Percentiles rank a stretch among this genome's conserved stretches.
Evolutionary conservation across 441 rosid species (phyloP).

Genomic region (Pelargonium citronellum): DNA sequence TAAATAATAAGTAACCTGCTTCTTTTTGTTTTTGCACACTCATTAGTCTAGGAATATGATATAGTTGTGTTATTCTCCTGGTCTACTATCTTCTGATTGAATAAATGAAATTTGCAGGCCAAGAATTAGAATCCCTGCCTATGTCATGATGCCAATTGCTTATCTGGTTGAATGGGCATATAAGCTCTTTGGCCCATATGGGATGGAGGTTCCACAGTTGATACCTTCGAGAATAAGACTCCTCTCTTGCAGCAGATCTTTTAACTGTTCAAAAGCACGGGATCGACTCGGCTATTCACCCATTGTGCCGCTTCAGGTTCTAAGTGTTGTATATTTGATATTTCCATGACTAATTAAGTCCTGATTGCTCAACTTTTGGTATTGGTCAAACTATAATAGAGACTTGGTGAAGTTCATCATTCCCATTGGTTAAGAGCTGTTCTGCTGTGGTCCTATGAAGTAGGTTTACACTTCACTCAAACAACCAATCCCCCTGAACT

Average conservation of each 20-base stretch:
- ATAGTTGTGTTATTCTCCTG: conserved; percentile 14
- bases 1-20: neutral
- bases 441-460: neutral
- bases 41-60: conserved; percentile 11
- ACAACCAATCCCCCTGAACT: neutral
- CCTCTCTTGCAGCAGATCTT: conserved; percentile 73
- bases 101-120: conserved; percentile 55
- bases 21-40: neutral
- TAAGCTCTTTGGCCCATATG: conserved; percentile 64
- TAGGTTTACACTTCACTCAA: neutral
- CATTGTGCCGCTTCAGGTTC: conserved; percentile 72
- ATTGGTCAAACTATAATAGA: conserved; percentile 6
- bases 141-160: conserved; percentile 77
- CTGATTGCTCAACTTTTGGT: conserved; percentile 11
- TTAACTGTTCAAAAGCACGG: conserved; percentile 70
- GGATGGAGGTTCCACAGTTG: conserved; percentile 89
- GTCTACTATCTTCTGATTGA: conserved; percentile 21
- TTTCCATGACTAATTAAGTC: conserved; percentile 14
- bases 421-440: neutral
- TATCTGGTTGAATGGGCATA: conserved; percentile 61
- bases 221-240: conserved; percentile 90
- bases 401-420: conserved; percentile 5
- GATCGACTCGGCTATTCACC: conserved; percentile 73
- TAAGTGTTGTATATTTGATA: conserved; percentile 6
- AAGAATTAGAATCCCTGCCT: conserved; percentile 71